Conservation (phyloP, 345 rosid genomes). For the Heritiera fomes region DNA sequence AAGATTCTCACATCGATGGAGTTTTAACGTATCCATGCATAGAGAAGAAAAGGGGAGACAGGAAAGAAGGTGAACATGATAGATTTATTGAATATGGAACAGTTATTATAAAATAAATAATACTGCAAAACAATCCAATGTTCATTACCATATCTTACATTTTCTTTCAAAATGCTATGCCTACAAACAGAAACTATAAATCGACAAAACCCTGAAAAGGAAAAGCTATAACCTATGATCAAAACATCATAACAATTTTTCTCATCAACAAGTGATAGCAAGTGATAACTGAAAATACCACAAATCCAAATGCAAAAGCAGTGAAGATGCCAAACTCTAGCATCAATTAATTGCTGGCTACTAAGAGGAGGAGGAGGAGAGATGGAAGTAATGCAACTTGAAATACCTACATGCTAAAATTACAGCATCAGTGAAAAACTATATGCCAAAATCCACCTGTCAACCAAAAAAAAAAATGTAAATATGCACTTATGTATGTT, state of each 20-base stretch:
- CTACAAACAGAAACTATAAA: not conserved
- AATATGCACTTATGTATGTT: not conserved
- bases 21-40: not conserved
- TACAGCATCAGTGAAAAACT: not conserved
- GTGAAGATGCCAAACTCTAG: not conserved
- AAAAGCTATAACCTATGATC: not conserved
- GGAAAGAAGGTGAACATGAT: not conserved
- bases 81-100: not conserved
- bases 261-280: not conserved
- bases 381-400: not conserved
- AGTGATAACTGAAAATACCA: slow-evolving; percentile 3
- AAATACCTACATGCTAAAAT: not conserved
- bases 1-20: not conserved
- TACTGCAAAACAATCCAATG: not conserved
- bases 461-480: slow-evolving; percentile 1
- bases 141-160: not conserved
- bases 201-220: not conserved
- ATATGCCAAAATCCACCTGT: not conserved
- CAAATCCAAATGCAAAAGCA: slow-evolving; percentile 7
- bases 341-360: not conserved
- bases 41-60: not conserved
- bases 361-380: not conserved
- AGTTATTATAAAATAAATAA: not conserved
- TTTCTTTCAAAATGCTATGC: not conserved
- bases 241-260: not conserved